Conservation (phyloP, 2,329 filamentous ascomycete species). For the Paraconiothyrium sp. region DNA sequence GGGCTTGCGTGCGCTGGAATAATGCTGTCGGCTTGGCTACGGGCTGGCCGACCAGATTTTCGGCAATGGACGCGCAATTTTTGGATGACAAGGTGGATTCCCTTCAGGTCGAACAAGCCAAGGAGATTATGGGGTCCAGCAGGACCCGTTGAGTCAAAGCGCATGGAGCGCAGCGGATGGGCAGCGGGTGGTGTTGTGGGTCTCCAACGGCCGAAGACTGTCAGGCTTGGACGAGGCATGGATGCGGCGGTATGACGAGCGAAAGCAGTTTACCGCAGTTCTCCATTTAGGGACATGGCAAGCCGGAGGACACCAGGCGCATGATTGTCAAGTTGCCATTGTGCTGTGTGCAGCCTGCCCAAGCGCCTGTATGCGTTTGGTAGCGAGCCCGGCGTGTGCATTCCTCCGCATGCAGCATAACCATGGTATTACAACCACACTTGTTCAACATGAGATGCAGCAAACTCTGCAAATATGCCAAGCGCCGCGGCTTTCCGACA, state of each 20-base stretch:
- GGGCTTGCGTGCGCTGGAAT: constrained; percentile 7
- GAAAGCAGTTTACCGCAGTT: background rate
- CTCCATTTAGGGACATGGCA: background rate
- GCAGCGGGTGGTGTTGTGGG: constrained; percentile 12
- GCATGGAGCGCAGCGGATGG: constrained; percentile 1
- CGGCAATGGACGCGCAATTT: constrained; percentile 8
- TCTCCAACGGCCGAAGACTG: constrained; percentile 18
- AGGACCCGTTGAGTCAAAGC: constrained; percentile 15
- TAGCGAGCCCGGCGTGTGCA: background rate
- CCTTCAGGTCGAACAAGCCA: background rate
- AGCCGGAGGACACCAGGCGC: background rate
- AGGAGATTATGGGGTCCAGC: constrained; percentile 20
- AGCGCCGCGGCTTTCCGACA: background rate
- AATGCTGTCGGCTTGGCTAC: constrained; percentile 12
- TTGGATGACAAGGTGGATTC: constrained; percentile 13
- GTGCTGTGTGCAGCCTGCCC: background rate
- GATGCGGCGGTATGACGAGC: background rate
- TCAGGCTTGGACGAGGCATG: constrained; percentile 14
- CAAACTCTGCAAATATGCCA: background rate
- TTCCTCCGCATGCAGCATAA: background rate
- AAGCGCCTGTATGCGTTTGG: background rate
- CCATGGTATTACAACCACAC: background rate
- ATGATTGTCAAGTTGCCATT: background rate
- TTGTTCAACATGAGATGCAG: background rate
- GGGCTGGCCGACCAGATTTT: constrained; percentile 13